Conservation (phyloP, 768 basidiomycete genomes). For the Lenzites betulinus region DNA sequence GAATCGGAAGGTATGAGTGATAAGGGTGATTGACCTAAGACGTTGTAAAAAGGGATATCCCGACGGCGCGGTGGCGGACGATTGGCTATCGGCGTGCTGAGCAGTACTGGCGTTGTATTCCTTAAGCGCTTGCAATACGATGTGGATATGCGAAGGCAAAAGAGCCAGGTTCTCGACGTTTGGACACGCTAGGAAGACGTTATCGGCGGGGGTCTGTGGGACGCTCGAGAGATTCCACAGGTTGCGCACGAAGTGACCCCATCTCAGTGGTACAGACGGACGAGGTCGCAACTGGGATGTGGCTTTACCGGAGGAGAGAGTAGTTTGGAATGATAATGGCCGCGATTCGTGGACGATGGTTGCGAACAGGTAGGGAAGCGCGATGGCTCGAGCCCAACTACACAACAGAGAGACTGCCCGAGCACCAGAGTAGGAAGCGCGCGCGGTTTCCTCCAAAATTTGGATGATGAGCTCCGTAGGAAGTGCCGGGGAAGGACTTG, state of each 20-base stretch:
- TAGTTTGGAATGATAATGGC: slow-evolving; percentile 8
- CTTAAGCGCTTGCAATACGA: slow-evolving; percentile 16
- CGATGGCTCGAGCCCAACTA: slow-evolving; percentile 24
- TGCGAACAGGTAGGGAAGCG: slow-evolving; percentile 24
- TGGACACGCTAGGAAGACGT: slow-evolving; percentile 22
- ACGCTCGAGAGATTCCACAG: slow-evolving; percentile 28
- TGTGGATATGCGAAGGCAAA: slow-evolving; percentile 21
- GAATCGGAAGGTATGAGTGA: slow-evolving; percentile 26
- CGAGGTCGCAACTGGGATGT: background rate
- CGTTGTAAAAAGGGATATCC: slow-evolving; percentile 4
- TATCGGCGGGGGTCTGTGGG: slow-evolving; percentile 18
- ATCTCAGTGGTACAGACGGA: slow-evolving; percentile 4
- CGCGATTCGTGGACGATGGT: slow-evolving; percentile 20
- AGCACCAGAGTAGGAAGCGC: slow-evolving; percentile 17
- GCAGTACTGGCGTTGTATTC: background rate
- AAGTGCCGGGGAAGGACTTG: slow-evolving; percentile 11
- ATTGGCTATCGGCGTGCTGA: background rate
- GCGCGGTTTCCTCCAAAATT: slow-evolving; percentile 25
- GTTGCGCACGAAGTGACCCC: slow-evolving; percentile 23
- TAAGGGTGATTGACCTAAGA: slow-evolving; percentile 24
- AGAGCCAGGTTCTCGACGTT: slow-evolving; percentile 27
- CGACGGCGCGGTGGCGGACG: background rate
- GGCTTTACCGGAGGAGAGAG: slow-evolving; percentile 9
- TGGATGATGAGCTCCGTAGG: slow-evolving; percentile 26
- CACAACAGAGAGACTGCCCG: slow-evolving; percentile 23